A percentile compares a stretch with the other conserved stretches of the same genome.
Conservation (phyloP, 2,329 filamentous ascomycete genomes). For the Aureobasidium musti region DNA sequence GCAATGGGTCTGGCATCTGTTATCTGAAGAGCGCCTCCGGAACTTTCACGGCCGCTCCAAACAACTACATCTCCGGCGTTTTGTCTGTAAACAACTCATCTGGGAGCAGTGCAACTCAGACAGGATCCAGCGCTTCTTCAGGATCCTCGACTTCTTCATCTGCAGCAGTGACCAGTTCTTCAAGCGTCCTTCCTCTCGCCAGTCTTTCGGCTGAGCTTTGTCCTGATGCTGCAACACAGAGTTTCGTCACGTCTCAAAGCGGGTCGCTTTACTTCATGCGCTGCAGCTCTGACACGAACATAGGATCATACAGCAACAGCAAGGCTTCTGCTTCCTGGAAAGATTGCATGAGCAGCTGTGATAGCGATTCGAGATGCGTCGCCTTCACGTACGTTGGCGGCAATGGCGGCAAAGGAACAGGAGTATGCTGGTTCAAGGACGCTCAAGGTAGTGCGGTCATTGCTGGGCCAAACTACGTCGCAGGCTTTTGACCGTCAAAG, state of each 20-base stretch:
- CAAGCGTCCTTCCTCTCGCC: constrained; percentile 30
- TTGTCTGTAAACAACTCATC: background rate
- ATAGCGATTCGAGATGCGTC: constrained; percentile 27
- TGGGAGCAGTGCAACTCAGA: background rate
- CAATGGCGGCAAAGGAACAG: constrained; percentile 10
- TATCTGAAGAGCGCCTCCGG: constrained; percentile 22
- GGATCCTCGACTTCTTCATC: constrained; percentile 26
- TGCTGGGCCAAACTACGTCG: constrained; percentile 29
- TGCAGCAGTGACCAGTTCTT: constrained; percentile 27
- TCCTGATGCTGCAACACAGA: constrained; percentile 23
- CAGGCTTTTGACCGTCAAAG: constrained; percentile 28
- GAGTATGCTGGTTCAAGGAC: constrained; percentile 33
- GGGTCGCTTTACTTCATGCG: constrained; percentile 27
- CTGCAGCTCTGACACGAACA: constrained; percentile 30
- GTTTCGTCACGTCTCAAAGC: constrained; percentile 26
- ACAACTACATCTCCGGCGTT: constrained; percentile 27
- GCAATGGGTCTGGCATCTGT: constrained; percentile 23
- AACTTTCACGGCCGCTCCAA: background rate
- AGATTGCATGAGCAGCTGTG: constrained; percentile 31
- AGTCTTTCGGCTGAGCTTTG: constrained; percentile 27
- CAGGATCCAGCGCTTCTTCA: background rate
- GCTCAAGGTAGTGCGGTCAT: constrained; percentile 19
- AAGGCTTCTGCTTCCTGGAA: constrained; percentile 27
- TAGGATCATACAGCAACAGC: constrained; percentile 30
- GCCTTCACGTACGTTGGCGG: constrained; percentile 32